phyloP scores from a whole-genome alignment of 345 rosid genomes.

The Triadica sebifera region DNA sequence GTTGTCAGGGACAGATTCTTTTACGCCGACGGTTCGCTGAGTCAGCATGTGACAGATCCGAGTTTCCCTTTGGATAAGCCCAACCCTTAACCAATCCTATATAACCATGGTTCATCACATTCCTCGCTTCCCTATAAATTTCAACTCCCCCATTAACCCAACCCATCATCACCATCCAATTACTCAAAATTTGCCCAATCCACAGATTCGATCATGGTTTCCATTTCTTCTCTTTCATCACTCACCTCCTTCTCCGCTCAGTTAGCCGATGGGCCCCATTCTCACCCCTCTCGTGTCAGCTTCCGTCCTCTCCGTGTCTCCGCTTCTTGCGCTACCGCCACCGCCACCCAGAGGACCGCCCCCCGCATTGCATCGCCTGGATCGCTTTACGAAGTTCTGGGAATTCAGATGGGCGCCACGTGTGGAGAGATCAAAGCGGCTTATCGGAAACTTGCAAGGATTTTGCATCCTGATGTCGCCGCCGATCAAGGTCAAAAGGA shows the following conservation, averaged over 20 bases:
- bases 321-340: constrained; percentile 40
- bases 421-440: constrained; percentile 63
- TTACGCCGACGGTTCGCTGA: constrained; percentile 41
- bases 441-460: constrained; percentile 57
- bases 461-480: constrained; percentile 62
- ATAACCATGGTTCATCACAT: constrained; percentile 31
- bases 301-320: constrained; percentile 39
- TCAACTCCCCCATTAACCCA: not conserved
- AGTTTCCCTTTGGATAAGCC: constrained; percentile 27
- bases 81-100: constrained; percentile 19
- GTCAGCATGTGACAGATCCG: constrained; percentile 30
- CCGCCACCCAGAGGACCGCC: constrained; percentile 38
- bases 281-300: constrained; percentile 19
- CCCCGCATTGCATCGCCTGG: constrained; percentile 22
- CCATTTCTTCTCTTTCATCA: constrained; percentile 23
- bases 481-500: constrained; percentile 18
- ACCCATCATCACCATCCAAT: not conserved
- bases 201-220: constrained; percentile 21
- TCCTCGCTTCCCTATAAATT: constrained; percentile 18
- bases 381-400: constrained; percentile 60
- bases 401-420: constrained; percentile 52
- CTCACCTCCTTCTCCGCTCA: constrained; percentile 19
- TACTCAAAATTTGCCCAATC: not conserved
- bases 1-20: constrained; percentile 3
- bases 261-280: constrained; percentile 3